phyloP scores from a whole-genome alignment of 352 stramenopile species.

The Blastocystis sp. region DNA sequence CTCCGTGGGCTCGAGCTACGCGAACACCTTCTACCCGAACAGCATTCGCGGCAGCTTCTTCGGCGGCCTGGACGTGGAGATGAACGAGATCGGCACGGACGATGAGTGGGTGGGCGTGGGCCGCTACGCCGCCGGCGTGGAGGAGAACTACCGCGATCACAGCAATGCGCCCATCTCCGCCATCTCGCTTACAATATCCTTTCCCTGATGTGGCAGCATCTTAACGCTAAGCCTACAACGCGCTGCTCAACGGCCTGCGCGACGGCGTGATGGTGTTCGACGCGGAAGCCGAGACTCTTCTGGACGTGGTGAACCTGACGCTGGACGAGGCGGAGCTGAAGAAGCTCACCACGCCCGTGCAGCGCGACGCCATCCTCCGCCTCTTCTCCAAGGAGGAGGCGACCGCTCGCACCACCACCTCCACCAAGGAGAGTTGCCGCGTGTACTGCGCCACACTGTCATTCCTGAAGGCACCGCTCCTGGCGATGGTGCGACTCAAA shows the following conservation, averaged over 20 bases:
- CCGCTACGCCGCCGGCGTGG: background rate
- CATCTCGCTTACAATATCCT: constrained; percentile 37
- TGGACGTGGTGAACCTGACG: constrained; percentile 6
- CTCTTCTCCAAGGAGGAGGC: constrained; percentile 14
- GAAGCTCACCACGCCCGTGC: background rate
- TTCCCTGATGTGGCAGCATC: background rate
- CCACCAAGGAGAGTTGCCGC: constrained; percentile 29
- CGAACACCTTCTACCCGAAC: background rate
- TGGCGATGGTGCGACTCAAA: constrained; percentile 19
- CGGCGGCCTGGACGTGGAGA: constrained; percentile 38
- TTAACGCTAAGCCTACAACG: constrained; percentile 32
- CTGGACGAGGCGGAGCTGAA: constrained; percentile 9
- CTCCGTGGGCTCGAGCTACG: background rate
- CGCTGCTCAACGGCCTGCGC: background rate
- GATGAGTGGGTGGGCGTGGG: constrained; percentile 1
- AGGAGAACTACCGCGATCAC: background rate
- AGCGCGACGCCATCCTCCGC: constrained; percentile 6
- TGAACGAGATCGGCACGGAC: constrained; percentile 34
- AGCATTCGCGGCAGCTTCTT: background rate
- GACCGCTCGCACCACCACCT: background rate
- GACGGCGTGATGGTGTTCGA: constrained; percentile 34
- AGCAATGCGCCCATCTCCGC: background rate
- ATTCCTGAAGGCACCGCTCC: background rate
- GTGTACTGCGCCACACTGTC: constrained; percentile 9
- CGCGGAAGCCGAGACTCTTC: background rate